Evolutionary conservation across 1,139 yeast genomes (phyloP), one percentile per base, ranked within the genome.

Genomic region (Sugiyamaella novakii): DNA sequence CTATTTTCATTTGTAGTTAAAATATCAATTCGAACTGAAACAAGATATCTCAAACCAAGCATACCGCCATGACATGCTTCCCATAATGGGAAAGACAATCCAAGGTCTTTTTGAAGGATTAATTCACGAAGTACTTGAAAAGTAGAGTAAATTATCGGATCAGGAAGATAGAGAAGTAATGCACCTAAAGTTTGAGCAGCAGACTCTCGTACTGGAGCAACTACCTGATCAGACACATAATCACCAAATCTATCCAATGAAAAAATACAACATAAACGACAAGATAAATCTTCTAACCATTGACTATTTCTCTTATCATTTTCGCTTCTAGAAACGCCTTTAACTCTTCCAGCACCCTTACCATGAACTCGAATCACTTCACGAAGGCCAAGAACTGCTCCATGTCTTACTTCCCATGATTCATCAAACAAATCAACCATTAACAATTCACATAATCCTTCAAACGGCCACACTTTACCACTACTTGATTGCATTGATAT

Each of bases 31-130:
- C 96, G 77, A 3, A 92, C 91, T 56, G 96, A 85, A 3, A 91
- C 98, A 59, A 92, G 83, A 68, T 94, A 94, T 52, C 96, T 75
- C 48, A 94, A 74, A 0, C 98, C 98, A 21, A 94, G 77, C 84
- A 94, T 83, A 42, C 98, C 99, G 56, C 98, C 98, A 72, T 94
- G 98, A 53, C 94, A 87, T 1, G 97, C 98, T 66, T 94, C 98
- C 98, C 98, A 94, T 49, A 85, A 78, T 4, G 76, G 74, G 31
- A 66, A 61, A 12, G 56, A 60, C 3, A 65, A 54, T 42, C 69
- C 71, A 5, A 78, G 74, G 43, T 83, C 80, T 4, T 56, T 61
- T 66, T 94, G 98, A 48, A 86, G 68, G 0, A 89, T 88, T 50
- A 94, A 73, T 44, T 79, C 76, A 51, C 81, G 79, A 49, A 94